Evolutionary conservation across 371 early-diverging fungal species (phyloP).

Genomic region (Gilbertella persicaria): DNA sequence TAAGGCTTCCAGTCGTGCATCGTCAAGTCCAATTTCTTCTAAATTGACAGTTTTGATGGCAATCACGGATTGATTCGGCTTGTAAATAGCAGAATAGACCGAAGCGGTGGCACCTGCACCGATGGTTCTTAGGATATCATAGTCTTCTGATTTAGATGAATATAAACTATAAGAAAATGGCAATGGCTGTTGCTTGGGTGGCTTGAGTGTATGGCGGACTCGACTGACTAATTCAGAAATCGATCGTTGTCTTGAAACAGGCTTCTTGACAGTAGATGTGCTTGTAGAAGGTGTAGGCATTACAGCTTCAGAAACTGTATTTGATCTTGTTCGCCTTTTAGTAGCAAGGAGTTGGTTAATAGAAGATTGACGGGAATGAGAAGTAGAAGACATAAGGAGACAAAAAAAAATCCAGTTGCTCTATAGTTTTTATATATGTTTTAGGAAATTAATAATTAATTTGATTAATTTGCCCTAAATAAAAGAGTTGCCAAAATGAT

Average conservation of each 20-base stretch:
- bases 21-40: slow-evolving; percentile 25
- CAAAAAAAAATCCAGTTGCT: too few species aligned
- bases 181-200: neutral
- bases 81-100: slow-evolving; percentile 40
- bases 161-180: slow-evolving; percentile 9
- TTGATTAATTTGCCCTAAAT: too few species aligned
- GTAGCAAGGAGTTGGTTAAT: too few species aligned
- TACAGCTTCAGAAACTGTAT: slow-evolving; percentile 7
- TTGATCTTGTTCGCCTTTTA: slow-evolving; percentile 19
- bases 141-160: slow-evolving; percentile 25
- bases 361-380: too few species aligned
- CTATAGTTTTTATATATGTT: too few species aligned
- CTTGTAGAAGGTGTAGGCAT: neutral
- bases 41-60: slow-evolving; percentile 46
- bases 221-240: slow-evolving; percentile 27
- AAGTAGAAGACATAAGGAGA: too few species aligned
- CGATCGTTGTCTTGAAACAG: slow-evolving; percentile 24
- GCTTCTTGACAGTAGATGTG: slow-evolving; percentile 2
- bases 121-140: slow-evolving; percentile 21
- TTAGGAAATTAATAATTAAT: too few species aligned
- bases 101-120: slow-evolving; percentile 48
- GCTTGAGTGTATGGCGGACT: slow-evolving; percentile 4
- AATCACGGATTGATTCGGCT: slow-evolving; percentile 30
- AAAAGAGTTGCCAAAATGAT: too few species aligned
- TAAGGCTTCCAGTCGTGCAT: slow-evolving; percentile 39